Evolutionary conservation across 2,329 filamentous ascomycete genomes (phyloP), one percentile per base, ranked within the genome.

Genomic region (Exserohilum turcica): DNA sequence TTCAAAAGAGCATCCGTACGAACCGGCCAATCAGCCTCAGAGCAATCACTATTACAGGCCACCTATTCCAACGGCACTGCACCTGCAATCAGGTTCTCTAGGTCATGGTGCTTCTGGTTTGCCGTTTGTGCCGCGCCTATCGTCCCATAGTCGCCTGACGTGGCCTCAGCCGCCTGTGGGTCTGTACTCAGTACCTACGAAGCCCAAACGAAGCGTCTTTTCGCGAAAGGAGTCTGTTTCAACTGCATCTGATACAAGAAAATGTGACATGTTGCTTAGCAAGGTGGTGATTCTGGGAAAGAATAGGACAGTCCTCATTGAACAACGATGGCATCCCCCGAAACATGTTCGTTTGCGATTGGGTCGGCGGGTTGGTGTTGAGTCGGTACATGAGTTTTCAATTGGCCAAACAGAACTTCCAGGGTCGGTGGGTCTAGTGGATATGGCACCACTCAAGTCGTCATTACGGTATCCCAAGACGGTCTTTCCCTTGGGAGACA

Each of bases 221-320:
- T 32, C 53, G 3, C 16, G 18, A 5, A 59, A 65, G 37, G 6
- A 16, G 10, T 24, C 27, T 29, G 18, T 13, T 21, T 18, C 43
- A 15, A 27, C 18, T 24, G n/a, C 44, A 8, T 0, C 13, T 6
- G 18, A 40, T 6, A 37, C 35, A 10, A 12, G 28, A 28, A 32
- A 7, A 6, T 8, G 39, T 27, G 47, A 43, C n/a, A 16, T 61
- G 13, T 10, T 45, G 0, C 5, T 70, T 16, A 54, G 35, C 6
- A 60, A 61, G 10, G 52, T 70, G 3, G 46, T 67, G 2, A 57
- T 71, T 10, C 57, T 43, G 6, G 63, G 62, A 5, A 48, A 52
- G n/a, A 19, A 57, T 15, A 54, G 54, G 7, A 33, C 31, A 2
- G n/a, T 28, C 6, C 13, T 71, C 6, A 40, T 72, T 3, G 64